Conservation (phyloP, 495 filamentous ascomycete species). For the Aspergillus nidulans region DNA sequence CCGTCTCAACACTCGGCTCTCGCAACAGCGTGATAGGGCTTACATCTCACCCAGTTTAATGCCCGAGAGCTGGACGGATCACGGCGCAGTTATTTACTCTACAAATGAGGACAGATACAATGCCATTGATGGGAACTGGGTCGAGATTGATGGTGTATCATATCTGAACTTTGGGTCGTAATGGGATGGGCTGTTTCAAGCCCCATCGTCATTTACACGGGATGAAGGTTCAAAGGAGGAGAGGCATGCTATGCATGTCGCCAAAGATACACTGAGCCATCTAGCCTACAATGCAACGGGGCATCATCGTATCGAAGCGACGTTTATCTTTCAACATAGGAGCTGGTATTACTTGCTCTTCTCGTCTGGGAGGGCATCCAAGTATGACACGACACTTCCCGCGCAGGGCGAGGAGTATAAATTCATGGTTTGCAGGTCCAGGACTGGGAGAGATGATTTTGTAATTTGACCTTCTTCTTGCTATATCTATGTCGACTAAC, state of each 20-base stretch:
- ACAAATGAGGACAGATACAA: background rate
- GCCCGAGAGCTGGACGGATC: slow-evolving; percentile 1
- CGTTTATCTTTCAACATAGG: slow-evolving; percentile 51
- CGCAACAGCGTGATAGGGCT: background rate
- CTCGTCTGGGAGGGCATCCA: slow-evolving; percentile 58
- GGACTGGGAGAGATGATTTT: slow-evolving; percentile 49
- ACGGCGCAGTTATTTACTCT: background rate
- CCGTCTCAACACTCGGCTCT: background rate
- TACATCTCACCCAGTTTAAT: background rate
- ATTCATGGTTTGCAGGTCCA: slow-evolving; percentile 58
- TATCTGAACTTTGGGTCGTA: slow-evolving; percentile 54
- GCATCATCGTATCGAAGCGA: slow-evolving; percentile 53
- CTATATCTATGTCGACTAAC: background rate
- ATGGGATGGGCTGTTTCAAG: slow-evolving; percentile 65
- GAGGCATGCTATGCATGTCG: background rate
- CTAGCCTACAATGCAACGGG: slow-evolving; percentile 52
- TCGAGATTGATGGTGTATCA: background rate
- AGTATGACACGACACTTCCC: slow-evolving; percentile 46
- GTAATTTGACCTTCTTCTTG: slow-evolving; percentile 24
- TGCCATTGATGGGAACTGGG: background rate
- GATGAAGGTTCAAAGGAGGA: background rate
- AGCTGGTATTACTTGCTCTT: slow-evolving; percentile 65
- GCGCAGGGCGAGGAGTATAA: slow-evolving; percentile 59
- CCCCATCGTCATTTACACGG: slow-evolving; percentile 35
- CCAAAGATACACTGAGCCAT: slow-evolving; percentile 33